phyloP scores from a whole-genome alignment of 139 green algal genomes.

The Diplosphaera chodatii region DNA sequence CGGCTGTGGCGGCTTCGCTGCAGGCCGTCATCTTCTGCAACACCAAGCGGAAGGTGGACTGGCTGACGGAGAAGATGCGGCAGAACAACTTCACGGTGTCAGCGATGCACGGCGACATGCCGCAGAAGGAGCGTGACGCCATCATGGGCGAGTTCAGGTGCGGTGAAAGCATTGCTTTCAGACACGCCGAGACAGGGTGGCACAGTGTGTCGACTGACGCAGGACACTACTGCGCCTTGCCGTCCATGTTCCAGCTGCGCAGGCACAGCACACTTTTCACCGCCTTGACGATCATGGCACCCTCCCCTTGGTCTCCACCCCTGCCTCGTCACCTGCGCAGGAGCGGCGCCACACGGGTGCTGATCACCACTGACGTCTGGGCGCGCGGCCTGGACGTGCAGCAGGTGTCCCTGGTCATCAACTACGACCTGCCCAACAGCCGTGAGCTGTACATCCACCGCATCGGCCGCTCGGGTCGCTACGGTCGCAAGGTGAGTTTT shows the following conservation, averaged over 20 bases:
- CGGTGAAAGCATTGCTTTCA: no score
- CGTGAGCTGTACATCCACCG: conserved; percentile 99
- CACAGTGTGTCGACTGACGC: no score
- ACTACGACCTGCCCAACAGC: conserved; percentile 98
- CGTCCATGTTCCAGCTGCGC: no score
- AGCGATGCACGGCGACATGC: conserved; percentile 98
- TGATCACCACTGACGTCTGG: conserved; percentile 99
- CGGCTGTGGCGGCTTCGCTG: no score
- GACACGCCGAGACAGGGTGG: no score
- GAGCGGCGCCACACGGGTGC: conserved; percentile 75
- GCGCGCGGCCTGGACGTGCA: conserved; percentile 96
- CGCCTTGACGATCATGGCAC: no score
- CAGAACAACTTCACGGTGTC: conserved; percentile 98
- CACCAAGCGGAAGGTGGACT: conserved; percentile 85
- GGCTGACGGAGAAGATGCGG: conserved; percentile 72
- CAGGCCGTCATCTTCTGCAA: conserved; percentile 99
- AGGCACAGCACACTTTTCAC: no score
- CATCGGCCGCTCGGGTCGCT: conserved; percentile 90
- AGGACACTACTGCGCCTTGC: no score
- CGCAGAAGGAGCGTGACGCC: conserved; percentile 95
- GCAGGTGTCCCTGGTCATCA: conserved; percentile 99
- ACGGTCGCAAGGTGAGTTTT: conserved; percentile 81
- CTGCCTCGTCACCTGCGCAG: conserved; percentile 27
- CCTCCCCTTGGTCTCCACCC: no score
- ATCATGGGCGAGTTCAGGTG: conserved; percentile 96